These are phyloP conservation scores for Aspergillus sp. DNA, from an alignment of 2,329 filamentous ascomycete genomes.

Conservation along the genomic window DNA sequence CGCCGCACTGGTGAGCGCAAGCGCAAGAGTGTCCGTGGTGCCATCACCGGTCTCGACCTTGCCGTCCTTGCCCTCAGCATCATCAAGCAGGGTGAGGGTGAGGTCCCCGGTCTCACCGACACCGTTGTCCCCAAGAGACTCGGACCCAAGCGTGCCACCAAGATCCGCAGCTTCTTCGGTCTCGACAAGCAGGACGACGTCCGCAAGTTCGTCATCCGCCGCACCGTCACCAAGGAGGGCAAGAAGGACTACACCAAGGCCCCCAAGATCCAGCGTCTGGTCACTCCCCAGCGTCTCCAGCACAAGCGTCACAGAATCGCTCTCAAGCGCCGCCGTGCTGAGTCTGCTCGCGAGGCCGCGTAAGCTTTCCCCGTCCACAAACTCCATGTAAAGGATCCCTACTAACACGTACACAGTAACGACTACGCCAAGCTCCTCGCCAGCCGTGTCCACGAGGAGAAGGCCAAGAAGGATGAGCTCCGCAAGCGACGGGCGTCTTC, in stretches of 20 bases:
- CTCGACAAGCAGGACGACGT: conserved; percentile 99
- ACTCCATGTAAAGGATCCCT: background rate
- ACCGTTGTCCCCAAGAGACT: conserved; percentile 98
- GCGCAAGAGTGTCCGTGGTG: conserved; percentile 95
- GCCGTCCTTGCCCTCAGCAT: conserved; percentile 91
- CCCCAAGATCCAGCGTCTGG: conserved; percentile 98
- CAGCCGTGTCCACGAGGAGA: conserved; percentile 96
- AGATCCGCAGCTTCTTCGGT: conserved; percentile 99
- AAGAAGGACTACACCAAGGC: conserved; percentile 99
- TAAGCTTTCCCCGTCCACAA: conserved; percentile 55
- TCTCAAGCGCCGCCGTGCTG: conserved; percentile 96
- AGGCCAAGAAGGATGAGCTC: conserved; percentile 87
- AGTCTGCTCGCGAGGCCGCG: conserved; percentile 98
- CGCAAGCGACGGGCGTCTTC: conserved; percentile 97
- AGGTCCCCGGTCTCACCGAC: conserved; percentile 96
- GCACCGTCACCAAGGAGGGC: conserved; percentile 94
- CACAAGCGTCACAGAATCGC: conserved; percentile 98
- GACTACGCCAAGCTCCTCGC: conserved; percentile 95
- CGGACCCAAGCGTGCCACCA: conserved; percentile 98
- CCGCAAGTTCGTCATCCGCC: conserved; percentile 99
- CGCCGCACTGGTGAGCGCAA: conserved; percentile 98
- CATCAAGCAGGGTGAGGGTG: conserved; percentile 95
- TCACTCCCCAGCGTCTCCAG: conserved; percentile 99
- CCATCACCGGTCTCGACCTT: conserved; percentile 96
- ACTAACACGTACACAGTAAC: conserved; percentile 58